These are phyloP conservation scores for Paramecium octaurelia DNA, from an alignment of 73 alveolate genomes.

Conservation along the genomic window DNA sequence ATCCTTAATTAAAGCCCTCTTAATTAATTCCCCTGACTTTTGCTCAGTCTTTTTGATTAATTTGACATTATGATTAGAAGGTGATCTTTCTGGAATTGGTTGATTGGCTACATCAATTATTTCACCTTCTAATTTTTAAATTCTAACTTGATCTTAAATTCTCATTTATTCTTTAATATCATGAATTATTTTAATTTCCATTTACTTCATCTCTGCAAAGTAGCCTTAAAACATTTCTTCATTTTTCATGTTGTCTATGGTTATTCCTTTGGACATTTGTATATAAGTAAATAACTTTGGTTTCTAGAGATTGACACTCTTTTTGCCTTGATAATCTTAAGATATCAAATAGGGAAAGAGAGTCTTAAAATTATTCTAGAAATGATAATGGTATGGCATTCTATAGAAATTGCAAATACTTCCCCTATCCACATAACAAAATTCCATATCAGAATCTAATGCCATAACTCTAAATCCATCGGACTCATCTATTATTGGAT, in stretches of 20 bases:
- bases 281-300: neutral
- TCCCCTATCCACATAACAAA: conserved; percentile 51
- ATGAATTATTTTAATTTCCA: neutral
- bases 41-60: neutral
- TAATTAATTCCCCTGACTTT: neutral
- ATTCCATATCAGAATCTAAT: conserved; percentile 56
- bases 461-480: conserved; percentile 52
- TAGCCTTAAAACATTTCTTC: conserved; percentile 37
- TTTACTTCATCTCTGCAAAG: neutral
- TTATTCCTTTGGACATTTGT: neutral
- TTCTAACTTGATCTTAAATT: neutral
- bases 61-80: neutral
- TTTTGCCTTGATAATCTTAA: neutral
- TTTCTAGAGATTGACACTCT: neutral
- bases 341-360: neutral
- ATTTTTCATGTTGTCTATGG: neutral
- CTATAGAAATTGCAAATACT: conserved; percentile 58
- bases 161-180: neutral
- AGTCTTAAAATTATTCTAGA: conserved; percentile 1
- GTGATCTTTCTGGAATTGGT: neutral
- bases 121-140: neutral
- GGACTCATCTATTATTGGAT: conserved; percentile 40
- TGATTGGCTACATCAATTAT: neutral
- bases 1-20: neutral
- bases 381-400: conserved; percentile 54